phyloP scores from a whole-genome alignment of 768 basidiomycete species.

The Hygrocybe punicea region DNA sequence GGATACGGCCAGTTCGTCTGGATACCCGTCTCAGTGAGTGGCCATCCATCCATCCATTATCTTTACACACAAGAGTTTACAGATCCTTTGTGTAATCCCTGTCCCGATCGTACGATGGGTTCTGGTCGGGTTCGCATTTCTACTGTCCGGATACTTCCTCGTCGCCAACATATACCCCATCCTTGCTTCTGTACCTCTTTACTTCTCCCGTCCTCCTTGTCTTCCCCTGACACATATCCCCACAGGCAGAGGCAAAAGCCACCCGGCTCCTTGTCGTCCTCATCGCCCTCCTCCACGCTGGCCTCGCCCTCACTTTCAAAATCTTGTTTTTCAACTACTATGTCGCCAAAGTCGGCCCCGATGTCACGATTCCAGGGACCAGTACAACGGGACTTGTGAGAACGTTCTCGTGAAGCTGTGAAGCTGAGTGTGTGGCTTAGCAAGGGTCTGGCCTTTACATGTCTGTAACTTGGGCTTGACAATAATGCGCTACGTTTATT shows the following conservation, averaged over 20 bases:
- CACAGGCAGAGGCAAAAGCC: slow-evolving; percentile 81
- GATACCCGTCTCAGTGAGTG: slow-evolving; percentile 79
- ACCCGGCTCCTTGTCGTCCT: slow-evolving; percentile 78
- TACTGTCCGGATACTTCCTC: slow-evolving; percentile 85
- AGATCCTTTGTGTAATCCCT: slow-evolving; percentile 86
- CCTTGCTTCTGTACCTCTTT: slow-evolving; percentile 65
- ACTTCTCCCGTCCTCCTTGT: background rate
- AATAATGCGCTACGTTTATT: no score
- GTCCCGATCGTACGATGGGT: slow-evolving; percentile 79
- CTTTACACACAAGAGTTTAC: background rate
- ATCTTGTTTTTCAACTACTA: slow-evolving; percentile 62
- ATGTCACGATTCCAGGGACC: slow-evolving; percentile 1
- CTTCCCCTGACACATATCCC: background rate
- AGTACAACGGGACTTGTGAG: background rate
- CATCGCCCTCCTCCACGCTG: slow-evolving; percentile 72
- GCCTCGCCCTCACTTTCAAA: slow-evolving; percentile 82
- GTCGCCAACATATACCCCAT: slow-evolving; percentile 84
- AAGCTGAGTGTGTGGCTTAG: no score
- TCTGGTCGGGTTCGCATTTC: slow-evolving; percentile 68
- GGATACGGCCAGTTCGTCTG: slow-evolving; percentile 81
- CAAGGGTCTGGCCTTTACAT: no score
- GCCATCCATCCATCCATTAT: background rate
- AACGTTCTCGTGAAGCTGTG: background rate
- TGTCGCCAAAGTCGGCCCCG: slow-evolving; percentile 29
- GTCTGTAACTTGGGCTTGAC: no score